Conservation (phyloP, 805 yeast species). For the Sporopachydermia quercuum region DNA sequence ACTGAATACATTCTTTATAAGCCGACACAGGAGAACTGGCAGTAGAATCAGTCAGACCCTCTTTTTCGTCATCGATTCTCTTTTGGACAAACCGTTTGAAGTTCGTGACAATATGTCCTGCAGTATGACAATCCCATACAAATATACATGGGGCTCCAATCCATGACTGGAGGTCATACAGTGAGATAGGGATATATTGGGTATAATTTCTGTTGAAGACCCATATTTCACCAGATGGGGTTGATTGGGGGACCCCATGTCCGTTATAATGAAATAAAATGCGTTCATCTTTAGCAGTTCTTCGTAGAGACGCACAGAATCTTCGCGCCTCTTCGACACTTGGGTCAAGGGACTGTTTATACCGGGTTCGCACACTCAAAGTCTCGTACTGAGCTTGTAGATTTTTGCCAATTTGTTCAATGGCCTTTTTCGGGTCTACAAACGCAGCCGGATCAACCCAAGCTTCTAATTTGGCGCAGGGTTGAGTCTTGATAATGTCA, state of each 20-base stretch:
- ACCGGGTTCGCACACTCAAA: constrained; percentile 70
- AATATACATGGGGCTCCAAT: constrained; percentile 94
- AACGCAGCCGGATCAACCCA: constrained; percentile 82
- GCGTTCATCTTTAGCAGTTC: constrained; percentile 88
- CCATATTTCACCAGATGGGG: constrained; percentile 95
- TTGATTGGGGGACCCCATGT: constrained; percentile 97
- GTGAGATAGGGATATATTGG: constrained; percentile 89
- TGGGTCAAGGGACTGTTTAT: constrained; percentile 86
- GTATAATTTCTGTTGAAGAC: constrained; percentile 95
- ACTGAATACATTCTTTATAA: constrained; percentile 76
- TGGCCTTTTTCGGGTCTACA: constrained; percentile 78
- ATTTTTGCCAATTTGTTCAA: constrained; percentile 80
- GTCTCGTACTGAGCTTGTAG: constrained; percentile 84
- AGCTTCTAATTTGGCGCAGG: constrained; percentile 82
- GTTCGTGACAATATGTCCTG: constrained; percentile 84
- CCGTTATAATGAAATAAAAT: constrained; percentile 92
- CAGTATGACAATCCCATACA: constrained; percentile 88
- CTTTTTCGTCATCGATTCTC: constrained; percentile 62
- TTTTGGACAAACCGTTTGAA: constrained; percentile 83
- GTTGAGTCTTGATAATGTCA: constrained; percentile 82
- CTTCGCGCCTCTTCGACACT: constrained; percentile 91
- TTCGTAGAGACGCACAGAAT: constrained; percentile 73
- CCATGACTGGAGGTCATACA: constrained; percentile 95
- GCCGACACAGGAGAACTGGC: constrained; percentile 52
- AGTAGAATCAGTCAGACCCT: constrained; percentile 5